Evolutionary conservation across 257 asterid genomes (phyloP), one percentile per base, ranked within the genome.

Genomic region (Lantana camara): DNA sequence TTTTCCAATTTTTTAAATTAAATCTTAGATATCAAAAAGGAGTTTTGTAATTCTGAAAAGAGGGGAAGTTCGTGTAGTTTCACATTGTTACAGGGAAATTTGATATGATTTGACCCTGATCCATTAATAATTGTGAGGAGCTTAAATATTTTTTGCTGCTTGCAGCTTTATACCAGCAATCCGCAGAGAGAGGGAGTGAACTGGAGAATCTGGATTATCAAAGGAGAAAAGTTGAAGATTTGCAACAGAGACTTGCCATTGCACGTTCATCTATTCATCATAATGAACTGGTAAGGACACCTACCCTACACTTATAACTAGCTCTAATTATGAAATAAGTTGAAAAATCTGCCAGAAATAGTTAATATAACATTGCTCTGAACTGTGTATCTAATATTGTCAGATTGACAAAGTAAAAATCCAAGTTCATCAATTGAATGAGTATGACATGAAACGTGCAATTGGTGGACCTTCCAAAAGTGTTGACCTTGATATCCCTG

Each of bases 401-500:
- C 91, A 90, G 97, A 82, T 93, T 53, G 79, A 74, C 66, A 81
- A 72, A 77, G 84, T 68, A 57, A 89, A 72, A 76, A 71, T 85
- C 66, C 84, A 80, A 74, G 87, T 76, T 63, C 78, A 69, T 72
- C 90, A 82, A 57, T 29, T 76, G 69, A 83, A 77, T 10, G 94
- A 83, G 66, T 64, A 68, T 5, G 94, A 87, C 49, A 80, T 83
- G 74, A 93, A 82, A 77, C 85, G 86, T 51, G 88, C 88, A 17
- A 75, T 80, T 14, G 86, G 79, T 2, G 94, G 90, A 57, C 90
- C 95, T 60, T 81, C 96, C 35, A 75, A 68, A 70, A 77, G 50
- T n/a, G 81, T 80, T 15, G 81, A 82, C 63, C 95, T 93, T n/a
- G 98, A 93, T 80, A 93, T 93, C 67, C 98, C 98, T 1, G 98